Conservation (phyloP, 2,329 filamentous ascomycete species). For the Phaeosphaeria sp. region DNA sequence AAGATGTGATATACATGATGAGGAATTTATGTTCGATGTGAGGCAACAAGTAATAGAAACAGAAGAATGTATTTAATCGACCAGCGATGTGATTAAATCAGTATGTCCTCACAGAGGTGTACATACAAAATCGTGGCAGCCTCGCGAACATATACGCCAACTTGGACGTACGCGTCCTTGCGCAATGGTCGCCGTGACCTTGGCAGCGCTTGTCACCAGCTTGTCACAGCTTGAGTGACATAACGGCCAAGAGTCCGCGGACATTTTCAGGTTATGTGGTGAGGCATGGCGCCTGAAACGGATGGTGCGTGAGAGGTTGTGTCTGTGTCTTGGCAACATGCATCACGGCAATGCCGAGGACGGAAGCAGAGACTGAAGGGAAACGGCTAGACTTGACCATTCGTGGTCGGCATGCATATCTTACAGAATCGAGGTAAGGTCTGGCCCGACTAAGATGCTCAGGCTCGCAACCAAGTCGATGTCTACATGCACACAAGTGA, state of each 20-base stretch:
- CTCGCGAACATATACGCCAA: conserved; percentile 22
- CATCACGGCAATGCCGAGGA: conserved; percentile 22
- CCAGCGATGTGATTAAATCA: conserved; percentile 4
- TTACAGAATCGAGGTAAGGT: background rate
- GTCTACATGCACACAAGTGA: no score
- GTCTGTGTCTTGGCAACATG: conserved; percentile 28
- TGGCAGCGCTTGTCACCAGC: conserved; percentile 13
- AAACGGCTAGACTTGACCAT: background rate
- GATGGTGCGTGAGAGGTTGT: conserved; percentile 29
- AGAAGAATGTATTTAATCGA: conserved; percentile 7
- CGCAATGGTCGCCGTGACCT: conserved; percentile 19
- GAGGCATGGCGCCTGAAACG: conserved; percentile 34
- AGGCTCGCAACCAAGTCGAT: no score
- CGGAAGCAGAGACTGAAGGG: conserved; percentile 6
- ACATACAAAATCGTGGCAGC: conserved; percentile 2
- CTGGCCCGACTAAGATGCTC: background rate
- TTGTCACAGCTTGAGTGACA: conserved; percentile 27
- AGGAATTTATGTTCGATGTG: background rate
- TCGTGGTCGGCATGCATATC: background rate
- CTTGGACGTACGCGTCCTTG: conserved; percentile 28
- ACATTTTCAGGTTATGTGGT: conserved; percentile 16
- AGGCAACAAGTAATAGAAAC: background rate
- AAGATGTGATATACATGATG: conserved; percentile 33
- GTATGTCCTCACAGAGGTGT: conserved; percentile 3
- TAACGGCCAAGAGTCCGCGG: conserved; percentile 21